Percentiles rank a stretch among this genome's conserved stretches.
Conservation (phyloP, 305 asterid genomes). For the Fraxinus sp. region DNA sequence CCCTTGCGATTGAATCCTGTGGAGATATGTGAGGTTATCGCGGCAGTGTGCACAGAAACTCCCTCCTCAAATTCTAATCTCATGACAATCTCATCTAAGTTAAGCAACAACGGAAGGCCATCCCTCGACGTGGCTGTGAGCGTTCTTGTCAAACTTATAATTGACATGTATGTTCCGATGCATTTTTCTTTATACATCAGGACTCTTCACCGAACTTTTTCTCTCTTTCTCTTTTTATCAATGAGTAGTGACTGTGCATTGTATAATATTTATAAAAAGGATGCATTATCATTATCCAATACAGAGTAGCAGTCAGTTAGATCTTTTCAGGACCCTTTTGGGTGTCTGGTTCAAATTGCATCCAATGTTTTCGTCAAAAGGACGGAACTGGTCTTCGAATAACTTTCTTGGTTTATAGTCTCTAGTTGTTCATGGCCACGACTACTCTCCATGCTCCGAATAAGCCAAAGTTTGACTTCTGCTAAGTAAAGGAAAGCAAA, state of each 20-base stretch:
- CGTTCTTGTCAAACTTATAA: conserved; percentile 96
- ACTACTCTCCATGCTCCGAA: background rate
- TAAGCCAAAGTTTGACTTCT: background rate
- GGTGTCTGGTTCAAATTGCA: background rate
- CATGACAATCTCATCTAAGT: conserved; percentile 74
- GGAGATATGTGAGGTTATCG: conserved; percentile 96
- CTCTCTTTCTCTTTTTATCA: background rate
- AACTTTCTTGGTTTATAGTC: background rate
- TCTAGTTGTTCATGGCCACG: conserved; percentile 8
- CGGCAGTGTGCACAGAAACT: conserved; percentile 90
- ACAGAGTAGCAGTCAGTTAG: background rate
- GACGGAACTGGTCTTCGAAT: background rate
- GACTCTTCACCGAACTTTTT: background rate
- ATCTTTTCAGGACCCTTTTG: background rate
- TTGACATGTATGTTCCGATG: conserved; percentile 82
- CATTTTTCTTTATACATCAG: conserved; percentile 15
- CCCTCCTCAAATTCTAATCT: conserved; percentile 63
- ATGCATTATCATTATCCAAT: conserved; percentile 9
- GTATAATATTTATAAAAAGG: conserved; percentile 6
- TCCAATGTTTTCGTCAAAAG: background rate
- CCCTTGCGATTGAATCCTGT: conserved; percentile 85
- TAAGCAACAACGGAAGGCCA: conserved; percentile 84
- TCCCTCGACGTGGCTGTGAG: conserved; percentile 96
- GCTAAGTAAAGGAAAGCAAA: background rate
- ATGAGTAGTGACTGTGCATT: conserved; percentile 10